phyloP scores from a whole-genome alignment of 1,139 yeast species.

The Suhomyces panamericanus region DNA sequence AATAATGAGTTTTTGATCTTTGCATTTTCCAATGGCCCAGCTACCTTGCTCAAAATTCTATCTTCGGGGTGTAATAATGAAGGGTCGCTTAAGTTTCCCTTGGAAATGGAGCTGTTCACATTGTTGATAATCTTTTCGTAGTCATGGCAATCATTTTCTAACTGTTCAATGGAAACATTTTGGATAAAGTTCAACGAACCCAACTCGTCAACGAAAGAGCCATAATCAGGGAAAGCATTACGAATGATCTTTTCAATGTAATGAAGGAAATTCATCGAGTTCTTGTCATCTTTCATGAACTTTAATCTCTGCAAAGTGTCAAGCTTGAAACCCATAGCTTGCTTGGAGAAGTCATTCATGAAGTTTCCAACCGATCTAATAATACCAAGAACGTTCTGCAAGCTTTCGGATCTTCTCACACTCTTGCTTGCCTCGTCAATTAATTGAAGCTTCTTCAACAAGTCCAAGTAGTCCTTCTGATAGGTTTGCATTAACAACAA shows the following conservation, averaged over 20 bases:
- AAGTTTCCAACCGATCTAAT: conserved; percentile 87
- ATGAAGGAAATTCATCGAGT: conserved; percentile 79
- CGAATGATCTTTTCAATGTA: conserved; percentile 82
- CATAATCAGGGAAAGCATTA: conserved; percentile 72
- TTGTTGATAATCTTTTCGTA: conserved; percentile 55
- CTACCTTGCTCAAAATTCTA: conserved; percentile 48
- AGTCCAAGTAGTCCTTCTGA: conserved; percentile 71
- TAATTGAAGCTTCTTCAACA: conserved; percentile 58
- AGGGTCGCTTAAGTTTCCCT: conserved; percentile 76
- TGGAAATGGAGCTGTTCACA: conserved; percentile 55
- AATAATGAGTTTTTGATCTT: conserved; percentile 58
- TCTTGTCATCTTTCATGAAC: conserved; percentile 80
- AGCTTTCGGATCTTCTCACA: conserved; percentile 61
- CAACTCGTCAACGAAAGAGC: conserved; percentile 76
- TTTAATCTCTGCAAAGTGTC: conserved; percentile 80
- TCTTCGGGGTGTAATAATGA: conserved; percentile 77
- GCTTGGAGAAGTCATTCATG: conserved; percentile 83
- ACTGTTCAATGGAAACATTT: conserved; percentile 73
- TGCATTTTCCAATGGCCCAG: conserved; percentile 61
- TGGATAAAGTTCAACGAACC: conserved; percentile 60
- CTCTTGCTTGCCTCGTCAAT: conserved; percentile 68
- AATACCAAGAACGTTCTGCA: conserved; percentile 68
- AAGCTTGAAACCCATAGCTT: conserved; percentile 81
- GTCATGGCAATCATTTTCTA: conserved; percentile 69
- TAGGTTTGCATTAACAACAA: conserved; percentile 65